Percentiles rank a stretch among this genome's conserved stretches.
phyloP scores from a whole-genome alignment of 163 green algal genomes.

The Volvox carteri region DNA sequence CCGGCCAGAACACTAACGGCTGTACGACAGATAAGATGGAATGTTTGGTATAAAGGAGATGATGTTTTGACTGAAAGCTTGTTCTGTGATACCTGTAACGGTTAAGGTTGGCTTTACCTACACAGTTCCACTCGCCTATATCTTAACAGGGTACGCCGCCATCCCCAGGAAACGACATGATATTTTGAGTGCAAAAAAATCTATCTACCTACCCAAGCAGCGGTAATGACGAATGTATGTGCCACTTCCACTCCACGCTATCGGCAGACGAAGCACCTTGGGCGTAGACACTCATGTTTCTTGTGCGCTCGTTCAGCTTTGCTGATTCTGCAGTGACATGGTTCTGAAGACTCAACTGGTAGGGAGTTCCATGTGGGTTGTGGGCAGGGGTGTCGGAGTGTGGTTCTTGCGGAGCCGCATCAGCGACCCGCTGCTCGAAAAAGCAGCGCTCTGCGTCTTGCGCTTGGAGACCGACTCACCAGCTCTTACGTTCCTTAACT shows the following conservation, averaged over 20 bases:
- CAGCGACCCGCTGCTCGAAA: neutral
- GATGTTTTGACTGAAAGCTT: neutral
- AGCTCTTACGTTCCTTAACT: neutral
- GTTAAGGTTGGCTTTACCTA: too few relatives aligned
- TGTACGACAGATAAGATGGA: too few relatives aligned
- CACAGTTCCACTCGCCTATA: too few relatives aligned
- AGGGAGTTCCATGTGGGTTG: too few relatives aligned
- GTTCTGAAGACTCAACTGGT: neutral
- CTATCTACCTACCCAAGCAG: neutral
- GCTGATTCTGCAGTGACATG: neutral
- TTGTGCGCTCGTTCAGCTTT: neutral
- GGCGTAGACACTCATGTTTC: neutral
- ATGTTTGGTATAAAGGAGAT: neutral
- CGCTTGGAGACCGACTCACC: neutral
- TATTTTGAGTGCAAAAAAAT: neutral
- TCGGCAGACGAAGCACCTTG: too few relatives aligned
- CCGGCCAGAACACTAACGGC: too few relatives aligned
- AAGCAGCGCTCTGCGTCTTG: neutral
- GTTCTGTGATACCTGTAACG: too few relatives aligned
- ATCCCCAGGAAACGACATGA: too few relatives aligned
- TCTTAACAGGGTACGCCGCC: neutral
- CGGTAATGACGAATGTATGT: neutral
- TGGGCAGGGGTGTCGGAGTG: neutral
- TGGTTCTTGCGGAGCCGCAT: neutral
- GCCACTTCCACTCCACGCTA: conserved; percentile 4